These are phyloP conservation scores for Serendipita sp. DNA, from an alignment of 768 basidiomycete genomes.

Conservation along the genomic window DNA sequence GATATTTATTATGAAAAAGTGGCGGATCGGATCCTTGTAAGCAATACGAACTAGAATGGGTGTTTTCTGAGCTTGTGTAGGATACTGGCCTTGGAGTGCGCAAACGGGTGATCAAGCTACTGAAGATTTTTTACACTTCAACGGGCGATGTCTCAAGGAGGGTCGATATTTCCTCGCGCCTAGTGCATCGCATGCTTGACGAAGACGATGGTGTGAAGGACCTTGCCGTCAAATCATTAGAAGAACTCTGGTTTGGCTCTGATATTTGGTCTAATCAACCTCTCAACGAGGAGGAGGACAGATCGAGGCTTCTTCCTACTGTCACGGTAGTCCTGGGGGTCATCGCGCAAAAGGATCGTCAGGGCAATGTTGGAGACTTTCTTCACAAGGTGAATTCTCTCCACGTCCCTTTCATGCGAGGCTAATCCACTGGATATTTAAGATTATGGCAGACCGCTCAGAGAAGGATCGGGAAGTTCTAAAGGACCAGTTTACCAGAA, in stretches of 20 bases:
- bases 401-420: not conserved
- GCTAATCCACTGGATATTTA: not conserved
- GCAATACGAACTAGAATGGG: conserved; percentile 14
- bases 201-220: conserved; percentile 95
- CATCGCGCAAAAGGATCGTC: conserved; percentile 59
- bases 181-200: conserved; percentile 74
- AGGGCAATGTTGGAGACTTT: conserved; percentile 70
- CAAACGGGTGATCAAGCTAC: conserved; percentile 89
- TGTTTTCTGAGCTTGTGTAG: conserved; percentile 24
- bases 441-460: conserved; percentile 59
- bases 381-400: conserved; percentile 37
- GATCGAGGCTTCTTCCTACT: conserved; percentile 40
- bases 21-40: conserved; percentile 77
- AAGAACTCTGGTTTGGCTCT: conserved; percentile 75
- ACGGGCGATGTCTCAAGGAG: conserved; percentile 42
- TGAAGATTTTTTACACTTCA: conserved; percentile 64
- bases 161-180: conserved; percentile 64
- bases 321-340: conserved; percentile 78
- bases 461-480: conserved; percentile 35
- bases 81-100: conserved; percentile 89
- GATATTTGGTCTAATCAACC: conserved; percentile 9
- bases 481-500: conserved; percentile 56
- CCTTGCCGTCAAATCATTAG: conserved; percentile 73
- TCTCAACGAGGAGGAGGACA: conserved; percentile 25
- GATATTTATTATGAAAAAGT: conserved; percentile 80